Evolutionary conservation across 1,284 basidiomycete genomes (phyloP).

Genomic region (Coniophora puteana): DNA sequence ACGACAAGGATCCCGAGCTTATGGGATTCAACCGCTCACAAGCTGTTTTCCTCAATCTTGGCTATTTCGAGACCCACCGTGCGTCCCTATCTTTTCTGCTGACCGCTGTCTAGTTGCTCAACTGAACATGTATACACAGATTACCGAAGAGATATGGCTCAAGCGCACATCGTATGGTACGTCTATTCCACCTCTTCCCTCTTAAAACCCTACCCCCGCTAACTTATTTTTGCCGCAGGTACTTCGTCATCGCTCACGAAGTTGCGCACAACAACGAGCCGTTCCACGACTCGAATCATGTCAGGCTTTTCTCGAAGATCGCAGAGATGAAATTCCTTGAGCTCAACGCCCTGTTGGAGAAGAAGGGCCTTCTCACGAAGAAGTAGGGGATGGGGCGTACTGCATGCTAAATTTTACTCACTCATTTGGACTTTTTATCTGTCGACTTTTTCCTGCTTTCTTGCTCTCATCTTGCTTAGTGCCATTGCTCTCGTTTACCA

Average conservation of each 20-base stretch:
- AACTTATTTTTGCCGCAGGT: too few relatives aligned
- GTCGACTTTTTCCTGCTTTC: too few relatives aligned
- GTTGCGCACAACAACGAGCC: conserved; percentile 16
- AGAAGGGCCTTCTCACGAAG: too few relatives aligned
- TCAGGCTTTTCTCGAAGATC: conserved; percentile 7
- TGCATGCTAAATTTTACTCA: too few relatives aligned
- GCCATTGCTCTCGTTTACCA: too few relatives aligned
- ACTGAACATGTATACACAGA: too few relatives aligned
- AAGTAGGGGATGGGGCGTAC: too few relatives aligned
- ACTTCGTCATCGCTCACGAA: conserved; percentile 23
- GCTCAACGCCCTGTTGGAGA: too few relatives aligned
- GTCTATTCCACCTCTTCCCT: neutral
- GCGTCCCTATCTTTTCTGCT: neutral
- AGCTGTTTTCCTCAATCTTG: conserved; percentile 21
- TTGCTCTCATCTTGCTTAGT: too few relatives aligned
- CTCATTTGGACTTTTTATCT: too few relatives aligned
- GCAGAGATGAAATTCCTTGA: too few relatives aligned
- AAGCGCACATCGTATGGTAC: conserved; percentile 5
- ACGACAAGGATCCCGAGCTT: conserved; percentile 15
- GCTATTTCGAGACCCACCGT: conserved; percentile 13
- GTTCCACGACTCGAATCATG: conserved; percentile 21
- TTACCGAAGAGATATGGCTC: too few relatives aligned
- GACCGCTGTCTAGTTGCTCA: neutral
- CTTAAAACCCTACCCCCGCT: neutral
- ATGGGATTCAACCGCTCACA: conserved; percentile 24